Percentiles rank a stretch among this genome's conserved stretches.
Evolutionary conservation across 164 flowering plant species (phyloP).

Genomic region (Litsea cubeba): DNA sequence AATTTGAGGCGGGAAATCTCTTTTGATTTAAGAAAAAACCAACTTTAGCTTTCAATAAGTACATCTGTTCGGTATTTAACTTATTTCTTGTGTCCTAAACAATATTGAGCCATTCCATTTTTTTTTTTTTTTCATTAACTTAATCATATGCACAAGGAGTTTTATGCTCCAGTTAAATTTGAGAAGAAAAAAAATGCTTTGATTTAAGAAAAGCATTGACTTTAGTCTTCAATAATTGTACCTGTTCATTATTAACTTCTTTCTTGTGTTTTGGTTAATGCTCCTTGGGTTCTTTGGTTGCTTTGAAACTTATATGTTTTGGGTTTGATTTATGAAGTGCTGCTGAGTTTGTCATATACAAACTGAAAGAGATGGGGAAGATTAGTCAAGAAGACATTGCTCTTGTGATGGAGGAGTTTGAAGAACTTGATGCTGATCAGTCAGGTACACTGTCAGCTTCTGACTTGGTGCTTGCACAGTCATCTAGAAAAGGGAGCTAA

Average conservation of each 20-base stretch:
- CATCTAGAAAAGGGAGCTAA: constrained; percentile 13
- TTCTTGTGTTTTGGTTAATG: neutral
- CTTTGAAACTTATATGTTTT: neutral
- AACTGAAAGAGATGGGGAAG: constrained; percentile 87
- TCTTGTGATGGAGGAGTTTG: constrained; percentile 54
- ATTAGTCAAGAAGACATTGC: constrained; percentile 58
- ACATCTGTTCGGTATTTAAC: no score
- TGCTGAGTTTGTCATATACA: constrained; percentile 64
- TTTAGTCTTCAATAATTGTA: neutral
- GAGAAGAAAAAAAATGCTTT: no score
- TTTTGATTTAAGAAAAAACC: no score
- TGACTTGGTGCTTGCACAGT: constrained; percentile 48
- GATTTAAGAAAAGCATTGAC: neutral
- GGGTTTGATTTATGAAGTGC: constrained; percentile 35
- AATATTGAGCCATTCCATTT: no score
- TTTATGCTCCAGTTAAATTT: no score
- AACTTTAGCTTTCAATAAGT: no score
- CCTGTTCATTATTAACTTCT: neutral
- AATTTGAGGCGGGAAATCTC: no score
- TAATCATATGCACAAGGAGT: no score
- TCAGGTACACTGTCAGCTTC: constrained; percentile 64
- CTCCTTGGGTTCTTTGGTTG: constrained; percentile 1
- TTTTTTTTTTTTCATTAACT: no score
- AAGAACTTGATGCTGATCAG: constrained; percentile 61
- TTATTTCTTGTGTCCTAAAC: no score